phyloP scores from a whole-genome alignment of 345 rosid genomes.

The Eucalyptus marginata region DNA sequence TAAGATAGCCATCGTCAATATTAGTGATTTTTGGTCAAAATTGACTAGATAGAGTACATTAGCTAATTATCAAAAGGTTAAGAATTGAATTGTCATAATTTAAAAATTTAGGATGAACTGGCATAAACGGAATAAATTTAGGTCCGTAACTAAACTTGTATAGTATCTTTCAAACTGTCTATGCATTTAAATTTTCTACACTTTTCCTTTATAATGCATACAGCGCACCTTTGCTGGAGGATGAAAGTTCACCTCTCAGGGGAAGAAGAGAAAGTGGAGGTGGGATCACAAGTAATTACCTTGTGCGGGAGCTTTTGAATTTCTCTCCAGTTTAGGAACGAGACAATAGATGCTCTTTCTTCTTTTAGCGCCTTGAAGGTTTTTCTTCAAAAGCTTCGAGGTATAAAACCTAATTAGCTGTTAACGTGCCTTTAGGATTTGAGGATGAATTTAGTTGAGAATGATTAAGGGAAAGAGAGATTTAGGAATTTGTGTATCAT shows the following conservation, averaged over 20 bases:
- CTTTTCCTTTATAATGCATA: not conserved
- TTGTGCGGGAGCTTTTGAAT: not conserved
- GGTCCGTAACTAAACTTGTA: not conserved
- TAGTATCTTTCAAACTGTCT: not conserved
- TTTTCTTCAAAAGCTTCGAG: not conserved
- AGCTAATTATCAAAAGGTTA: not conserved
- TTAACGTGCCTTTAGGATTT: constrained; percentile 13
- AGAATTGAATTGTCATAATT: too few species aligned
- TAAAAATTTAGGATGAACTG: not conserved
- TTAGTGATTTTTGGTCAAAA: rapidly evolving
- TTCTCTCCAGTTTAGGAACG: not conserved
- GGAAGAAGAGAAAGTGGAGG: not conserved
- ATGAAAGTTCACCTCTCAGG: not conserved
- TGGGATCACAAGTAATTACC: not conserved
- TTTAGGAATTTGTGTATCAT: too few species aligned
- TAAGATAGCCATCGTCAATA: rapidly evolving
- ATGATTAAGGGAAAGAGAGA: too few species aligned
- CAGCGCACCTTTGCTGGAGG: not conserved
- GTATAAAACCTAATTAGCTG: not conserved
- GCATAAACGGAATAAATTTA: not conserved
- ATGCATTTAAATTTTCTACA: not conserved
- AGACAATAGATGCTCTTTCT: not conserved
- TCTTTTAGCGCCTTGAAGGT: not conserved
- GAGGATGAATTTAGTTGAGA: not conserved
- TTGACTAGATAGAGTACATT: rapidly evolving